Base-by-base conservation (phyloP, 768 basidiomycete species). In the Pulveroboletus sp. region DNA sequence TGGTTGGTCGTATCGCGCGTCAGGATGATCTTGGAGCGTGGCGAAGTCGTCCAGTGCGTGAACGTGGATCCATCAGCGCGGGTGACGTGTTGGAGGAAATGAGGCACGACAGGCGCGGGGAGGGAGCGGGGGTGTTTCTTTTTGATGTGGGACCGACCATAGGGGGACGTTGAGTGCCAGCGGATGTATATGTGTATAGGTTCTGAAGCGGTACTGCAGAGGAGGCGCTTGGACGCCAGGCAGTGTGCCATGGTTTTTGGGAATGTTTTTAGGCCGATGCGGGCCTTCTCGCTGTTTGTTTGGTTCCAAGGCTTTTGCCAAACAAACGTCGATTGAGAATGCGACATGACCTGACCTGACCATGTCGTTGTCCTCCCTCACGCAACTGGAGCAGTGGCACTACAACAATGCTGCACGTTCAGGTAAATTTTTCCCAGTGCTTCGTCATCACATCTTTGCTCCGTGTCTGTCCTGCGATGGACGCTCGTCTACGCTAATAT, bases 1-100 rank as follows among this genome's bases (percentile, higher is more conserved):
- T 93, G 84, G 65, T 93, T 96, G 14, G 88, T 89, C 43, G 89
- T 84, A 60, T 95, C 93, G 37, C 92, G 82, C 17, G 92, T 89
- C 41, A 94, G 75, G 33, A 83, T 80, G 40, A 91, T 78, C 33
- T 80, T 67, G 4, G 86, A 84, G 6, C 83, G 83, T 0, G 93
- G 93, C 0, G 92, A 91, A 1, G 93, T 94, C 11, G 88, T 90
- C 79, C 86, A 88, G 58, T 93, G 89, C 5, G 80, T 82, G 66
- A 90, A 92, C 1, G 87, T 89, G 26, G 89, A 86, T 10, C 93
- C 93, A 71, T 95, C 93, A 0, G 91, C 83, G 57, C 89, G 83
- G 50, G 90, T 78, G 53, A 95, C 87, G 55, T 76, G 80, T 68
- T 93, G 91, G 4, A 89, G 86, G 68, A 86, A 95, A 55, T 86